Evolutionary conservation across 2,329 filamentous ascomycete genomes (phyloP), one percentile per base, ranked within the genome.

Genomic region (Ophiostoma ulmi): DNA sequence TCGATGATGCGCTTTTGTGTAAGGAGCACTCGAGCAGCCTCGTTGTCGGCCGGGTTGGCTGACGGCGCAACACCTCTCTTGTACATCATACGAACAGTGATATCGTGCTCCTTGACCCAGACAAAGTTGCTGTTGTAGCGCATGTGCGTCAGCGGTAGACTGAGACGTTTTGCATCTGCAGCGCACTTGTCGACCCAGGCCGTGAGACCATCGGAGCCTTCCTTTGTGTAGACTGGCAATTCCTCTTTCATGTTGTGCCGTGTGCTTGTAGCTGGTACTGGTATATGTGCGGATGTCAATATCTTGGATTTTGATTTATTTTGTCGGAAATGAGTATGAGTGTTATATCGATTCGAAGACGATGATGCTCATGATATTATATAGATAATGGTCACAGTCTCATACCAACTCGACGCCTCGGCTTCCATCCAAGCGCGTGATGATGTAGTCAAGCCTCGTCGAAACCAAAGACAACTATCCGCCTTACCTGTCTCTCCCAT

Each of bases 121-220:
- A 66, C 11, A 20, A 70, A 36, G 35, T 65, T 69, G n/a, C 13
- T 41, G n/a, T 66, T 67, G 22, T 35, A 41, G 39, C 35, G 35
- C 17, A 70, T 72, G 31, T 35, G 67, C 22, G 75, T 76, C 35
- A 77, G 72, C 1, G 75, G 76, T 31, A 76, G 74, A 8, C 39
- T 44, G 44, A 76, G 72, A 39, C 70, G 63, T 11, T 61, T 11
- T n/a, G 73, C 69, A 36, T 63, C 35, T 10, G 64, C 72, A n/a
- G 70, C 70, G n/a, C 68, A 38, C 14, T 36, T 11, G 67, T 73
- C 66, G 68, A 75, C 66, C 63, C 70, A 72, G 1, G 55, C 20
- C 1, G 22, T 41, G 63, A 74, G 58, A 35, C 58, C 69, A 31
- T 63, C 52, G 20, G 70, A 64, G 70, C 35, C 63, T 6, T 38